Base-by-base conservation (phyloP, 306 rosid genomes). In the Inga leiocalycina region DNA sequence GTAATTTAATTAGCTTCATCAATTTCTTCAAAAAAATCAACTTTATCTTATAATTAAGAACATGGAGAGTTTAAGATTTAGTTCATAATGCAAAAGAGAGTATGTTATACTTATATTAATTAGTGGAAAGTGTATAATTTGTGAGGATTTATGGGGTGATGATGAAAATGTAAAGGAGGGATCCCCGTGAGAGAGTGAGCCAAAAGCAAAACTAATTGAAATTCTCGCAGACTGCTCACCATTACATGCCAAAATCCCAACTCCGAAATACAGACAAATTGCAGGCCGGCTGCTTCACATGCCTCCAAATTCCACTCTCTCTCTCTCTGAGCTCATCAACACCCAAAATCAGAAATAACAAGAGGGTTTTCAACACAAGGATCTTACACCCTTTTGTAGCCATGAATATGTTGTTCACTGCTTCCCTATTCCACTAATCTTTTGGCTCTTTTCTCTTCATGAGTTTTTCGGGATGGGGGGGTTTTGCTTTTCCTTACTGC, bases 281-380 rank as follows among this genome's bases (percentile, higher is more conserved):
- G 39, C 56, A 69, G 89, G 91, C 91, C 88, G 89, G 84, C 89
- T 84, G 32, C 84, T 86, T 78, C 91, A 86, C 86, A 81, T 86
- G 86, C 86, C 78, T 78, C 87, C 91, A 88, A 83, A 83, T 80
- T 82, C 81, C 79, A 6, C 6, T 49, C 71, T 67, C 75, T 78
- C 46, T 6, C 66, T 10, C 51, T 11, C 6, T 39, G 8, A 39
- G 8, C 43, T 39, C 43, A 39, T 39, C 45, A 81, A 54, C 6
- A 59, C 59, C 75, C 13, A 51, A 71, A 77, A 24, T 71, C 82
- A 71, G 79, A 76, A 76, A 75, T 15, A 65, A 64, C 19, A 30
- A 57, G 24, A 62, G 39, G 70, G 70, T 30, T 70, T 69, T 30
- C 52, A 48, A 7, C 48, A 16, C 51, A 45, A 52, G 48, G 41